Conservation (phyloP, 345 rosid genomes). For the Eucalyptus melliodora region DNA sequence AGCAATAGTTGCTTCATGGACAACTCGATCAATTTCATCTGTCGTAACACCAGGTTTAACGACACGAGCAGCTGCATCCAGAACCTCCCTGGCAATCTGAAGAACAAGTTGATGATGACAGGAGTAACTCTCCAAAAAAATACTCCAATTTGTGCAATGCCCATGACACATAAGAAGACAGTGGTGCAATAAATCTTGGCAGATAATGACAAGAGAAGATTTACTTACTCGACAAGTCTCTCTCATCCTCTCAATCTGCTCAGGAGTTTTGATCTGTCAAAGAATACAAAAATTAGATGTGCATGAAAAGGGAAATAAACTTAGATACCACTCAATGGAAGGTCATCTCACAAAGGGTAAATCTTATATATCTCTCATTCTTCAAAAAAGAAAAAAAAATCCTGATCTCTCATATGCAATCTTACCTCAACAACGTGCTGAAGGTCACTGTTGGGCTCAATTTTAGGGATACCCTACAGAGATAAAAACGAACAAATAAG, state of each 20-base stretch:
- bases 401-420: background rate
- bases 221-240: slow-evolving; percentile 76
- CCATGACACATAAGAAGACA: background rate
- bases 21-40: slow-evolving; percentile 91
- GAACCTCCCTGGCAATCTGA: slow-evolving; percentile 78
- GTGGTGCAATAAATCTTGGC: background rate
- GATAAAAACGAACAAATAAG: background rate
- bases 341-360: background rate
- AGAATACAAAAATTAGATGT: background rate
- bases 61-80: slow-evolving; percentile 82
- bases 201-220: background rate
- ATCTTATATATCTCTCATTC: background rate
- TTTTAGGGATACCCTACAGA: slow-evolving; percentile 72
- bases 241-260: slow-evolving; percentile 76
- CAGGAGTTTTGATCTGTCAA: slow-evolving; percentile 78
- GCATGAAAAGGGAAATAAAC: background rate
- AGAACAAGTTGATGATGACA: background rate
- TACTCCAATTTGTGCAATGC: background rate
- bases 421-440: slow-evolving; percentile 83
- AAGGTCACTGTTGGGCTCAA: slow-evolving; percentile 79
- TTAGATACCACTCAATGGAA: background rate
- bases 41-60: slow-evolving; percentile 87
- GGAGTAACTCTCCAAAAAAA: background rate
- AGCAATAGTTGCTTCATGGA: slow-evolving; percentile 80
- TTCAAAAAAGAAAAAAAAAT: background rate